Percentiles rank a stretch among this genome's conserved stretches.
phyloP scores from a whole-genome alignment of 2,329 filamentous ascomycete genomes.

The Alternaria arborescens region DNA sequence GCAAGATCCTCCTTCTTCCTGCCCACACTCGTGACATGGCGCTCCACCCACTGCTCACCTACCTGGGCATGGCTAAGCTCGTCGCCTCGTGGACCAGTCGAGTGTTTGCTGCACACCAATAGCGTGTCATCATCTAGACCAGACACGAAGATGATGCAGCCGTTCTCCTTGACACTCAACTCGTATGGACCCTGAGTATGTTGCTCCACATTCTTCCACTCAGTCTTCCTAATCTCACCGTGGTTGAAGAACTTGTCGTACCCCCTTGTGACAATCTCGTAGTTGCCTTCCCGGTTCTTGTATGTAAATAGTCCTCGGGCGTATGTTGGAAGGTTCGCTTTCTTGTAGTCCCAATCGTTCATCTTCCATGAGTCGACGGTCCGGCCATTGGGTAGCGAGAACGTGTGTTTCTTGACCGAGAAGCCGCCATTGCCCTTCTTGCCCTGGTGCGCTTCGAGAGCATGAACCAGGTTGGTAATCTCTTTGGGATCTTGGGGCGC shows the following conservation, averaged over 20 bases:
- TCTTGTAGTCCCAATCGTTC: constrained; percentile 96
- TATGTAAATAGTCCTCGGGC: constrained; percentile 95
- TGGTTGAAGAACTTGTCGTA: constrained; percentile 99
- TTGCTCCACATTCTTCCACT: constrained; percentile 79
- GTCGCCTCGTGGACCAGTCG: constrained; percentile 81
- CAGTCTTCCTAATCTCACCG: constrained; percentile 79
- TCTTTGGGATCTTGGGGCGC: constrained; percentile 73
- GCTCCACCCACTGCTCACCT: constrained; percentile 83
- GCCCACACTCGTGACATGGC: constrained; percentile 78
- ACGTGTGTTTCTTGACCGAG: constrained; percentile 82
- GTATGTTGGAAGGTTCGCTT: constrained; percentile 83
- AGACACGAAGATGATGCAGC: constrained; percentile 98
- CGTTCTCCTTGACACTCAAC: constrained; percentile 96
- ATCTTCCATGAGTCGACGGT: constrained; percentile 91
- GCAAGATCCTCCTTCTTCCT: constrained; percentile 83
- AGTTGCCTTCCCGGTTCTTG: constrained; percentile 66
- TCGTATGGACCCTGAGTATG: constrained; percentile 90
- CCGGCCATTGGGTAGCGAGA: constrained; percentile 71
- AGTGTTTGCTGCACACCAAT: constrained; percentile 98
- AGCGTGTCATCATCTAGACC: constrained; percentile 89
- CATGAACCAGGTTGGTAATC: constrained; percentile 70
- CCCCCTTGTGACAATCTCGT: constrained; percentile 85
- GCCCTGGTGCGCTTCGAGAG: constrained; percentile 66
- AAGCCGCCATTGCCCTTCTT: constrained; percentile 62
- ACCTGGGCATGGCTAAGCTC: constrained; percentile 82